phyloP scores from a whole-genome alignment of 2,329 filamentous ascomycete genomes.

The Hypoxylon sp. region DNA sequence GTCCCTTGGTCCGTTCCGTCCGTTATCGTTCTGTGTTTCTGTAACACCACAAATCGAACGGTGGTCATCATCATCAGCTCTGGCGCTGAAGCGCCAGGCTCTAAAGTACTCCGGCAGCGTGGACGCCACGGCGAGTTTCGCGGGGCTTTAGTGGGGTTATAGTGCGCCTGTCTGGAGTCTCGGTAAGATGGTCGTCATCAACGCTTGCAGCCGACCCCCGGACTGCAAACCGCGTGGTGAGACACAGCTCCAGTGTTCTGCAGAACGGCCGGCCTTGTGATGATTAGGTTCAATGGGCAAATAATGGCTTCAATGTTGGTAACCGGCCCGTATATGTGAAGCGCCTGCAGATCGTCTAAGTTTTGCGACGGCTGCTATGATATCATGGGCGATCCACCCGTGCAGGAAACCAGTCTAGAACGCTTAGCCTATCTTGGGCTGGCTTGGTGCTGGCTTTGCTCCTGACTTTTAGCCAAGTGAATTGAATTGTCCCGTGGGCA shows the following conservation, averaged over 20 bases:
- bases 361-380: conserved; percentile 43
- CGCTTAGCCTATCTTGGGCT: conserved; percentile 11
- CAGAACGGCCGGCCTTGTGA: conserved; percentile 23
- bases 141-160: conserved; percentile 53
- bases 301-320: conserved; percentile 42
- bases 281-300: conserved; percentile 33
- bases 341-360: conserved; percentile 35
- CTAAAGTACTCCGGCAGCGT: conserved; percentile 43
- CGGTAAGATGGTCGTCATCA: conserved; percentile 37
- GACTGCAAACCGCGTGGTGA: conserved; percentile 25
- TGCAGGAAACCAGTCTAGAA: conserved; percentile 40
- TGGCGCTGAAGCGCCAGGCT: conserved; percentile 51
- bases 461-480: conserved; percentile 21
- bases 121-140: conserved; percentile 52
- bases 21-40: conserved; percentile 33
- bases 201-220: conserved; percentile 33
- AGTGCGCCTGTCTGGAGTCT: conserved; percentile 41
- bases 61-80: conserved; percentile 45
- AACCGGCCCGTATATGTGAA: conserved; percentile 43
- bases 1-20: conserved; percentile 20
- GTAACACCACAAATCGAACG: conserved; percentile 27
- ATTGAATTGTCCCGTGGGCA: conserved; percentile 33
- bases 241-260: conserved; percentile 16
- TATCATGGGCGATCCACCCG: conserved; percentile 46
- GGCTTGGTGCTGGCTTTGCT: conserved; percentile 23